phyloP scores from a whole-genome alignment of 2,329 filamentous ascomycete species.

The Aspergillus hortae region DNA sequence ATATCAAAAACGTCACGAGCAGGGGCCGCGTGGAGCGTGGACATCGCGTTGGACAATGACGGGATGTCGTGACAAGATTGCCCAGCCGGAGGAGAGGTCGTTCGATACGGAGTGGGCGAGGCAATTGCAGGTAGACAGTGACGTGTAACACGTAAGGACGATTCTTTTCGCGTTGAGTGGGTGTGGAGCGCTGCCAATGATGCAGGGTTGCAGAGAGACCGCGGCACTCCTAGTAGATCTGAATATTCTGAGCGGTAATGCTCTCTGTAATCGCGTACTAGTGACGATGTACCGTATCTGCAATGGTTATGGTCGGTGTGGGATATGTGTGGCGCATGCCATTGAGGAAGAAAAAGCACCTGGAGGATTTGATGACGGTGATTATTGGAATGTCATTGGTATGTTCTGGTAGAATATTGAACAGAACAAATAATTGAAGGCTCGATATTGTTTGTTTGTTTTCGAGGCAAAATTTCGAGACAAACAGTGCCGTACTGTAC shows the following conservation, averaged over 20 bases:
- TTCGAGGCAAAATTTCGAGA: no score
- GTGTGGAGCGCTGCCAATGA: not conserved
- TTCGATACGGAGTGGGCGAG: not conserved
- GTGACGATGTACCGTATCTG: no score
- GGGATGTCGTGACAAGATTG: not conserved
- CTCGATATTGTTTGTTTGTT: no score
- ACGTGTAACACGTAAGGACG: not conserved
- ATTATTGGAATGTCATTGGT: no score
- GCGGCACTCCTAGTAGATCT: not conserved
- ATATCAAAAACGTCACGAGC: slow-evolving; percentile 21
- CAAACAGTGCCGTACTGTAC: no score
- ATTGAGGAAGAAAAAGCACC: not conserved
- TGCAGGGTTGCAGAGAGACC: not conserved
- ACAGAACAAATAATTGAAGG: no score
- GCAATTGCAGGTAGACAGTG: not conserved
- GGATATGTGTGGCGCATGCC: no score
- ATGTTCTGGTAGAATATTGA: no score
- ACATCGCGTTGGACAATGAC: slow-evolving; percentile 19
- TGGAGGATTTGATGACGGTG: no score
- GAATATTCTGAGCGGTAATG: not conserved
- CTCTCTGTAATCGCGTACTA: no score
- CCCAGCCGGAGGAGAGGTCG: not conserved
- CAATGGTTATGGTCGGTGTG: no score
- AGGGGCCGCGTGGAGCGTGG: slow-evolving; percentile 20
- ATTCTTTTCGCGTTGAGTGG: not conserved